phyloP scores from a whole-genome alignment of 148 eudicot species.

The Oxyria digyna region DNA sequence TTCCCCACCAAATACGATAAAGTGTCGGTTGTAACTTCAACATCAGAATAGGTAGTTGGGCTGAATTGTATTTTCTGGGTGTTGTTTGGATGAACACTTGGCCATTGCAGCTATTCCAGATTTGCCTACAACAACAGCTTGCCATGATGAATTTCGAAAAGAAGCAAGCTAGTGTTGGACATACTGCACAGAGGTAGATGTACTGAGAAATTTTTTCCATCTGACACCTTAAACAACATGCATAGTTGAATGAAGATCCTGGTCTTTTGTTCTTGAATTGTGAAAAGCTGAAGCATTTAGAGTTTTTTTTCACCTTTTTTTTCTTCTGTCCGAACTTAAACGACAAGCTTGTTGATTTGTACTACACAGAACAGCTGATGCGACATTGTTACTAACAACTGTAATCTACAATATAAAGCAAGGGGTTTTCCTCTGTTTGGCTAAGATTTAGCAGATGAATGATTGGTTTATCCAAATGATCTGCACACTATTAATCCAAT shows the following conservation, averaged over 20 bases:
- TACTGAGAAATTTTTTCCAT: not conserved
- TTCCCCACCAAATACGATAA: slow-evolving; percentile 53
- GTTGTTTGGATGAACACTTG: not conserved
- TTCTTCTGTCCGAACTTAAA: not conserved
- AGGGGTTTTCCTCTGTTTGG: not conserved
- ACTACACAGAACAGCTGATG: not conserved
- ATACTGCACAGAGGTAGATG: slow-evolving; percentile 7
- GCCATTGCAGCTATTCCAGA: no score
- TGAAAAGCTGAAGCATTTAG: slow-evolving; percentile 2
- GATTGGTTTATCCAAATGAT: no score
- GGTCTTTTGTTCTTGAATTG: slow-evolving; percentile 2
- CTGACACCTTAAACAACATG: not conserved
- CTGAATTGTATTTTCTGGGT: not conserved
- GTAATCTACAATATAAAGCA: not conserved
- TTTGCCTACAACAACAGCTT: not conserved
- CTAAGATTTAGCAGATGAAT: no score
- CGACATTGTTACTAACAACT: not conserved
- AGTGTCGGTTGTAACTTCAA: slow-evolving; percentile 1
- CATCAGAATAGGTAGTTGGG: slow-evolving; percentile 3
- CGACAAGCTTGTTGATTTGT: slow-evolving; percentile 2
- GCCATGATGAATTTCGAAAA: not conserved
- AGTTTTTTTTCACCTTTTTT: not conserved
- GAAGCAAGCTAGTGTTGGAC: slow-evolving; percentile 4
- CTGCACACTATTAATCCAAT: no score
- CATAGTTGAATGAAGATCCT: not conserved